These are phyloP conservation scores for Talaromyces trachyspermus DNA, from an alignment of 495 filamentous ascomycete species.

Conservation along the genomic window DNA sequence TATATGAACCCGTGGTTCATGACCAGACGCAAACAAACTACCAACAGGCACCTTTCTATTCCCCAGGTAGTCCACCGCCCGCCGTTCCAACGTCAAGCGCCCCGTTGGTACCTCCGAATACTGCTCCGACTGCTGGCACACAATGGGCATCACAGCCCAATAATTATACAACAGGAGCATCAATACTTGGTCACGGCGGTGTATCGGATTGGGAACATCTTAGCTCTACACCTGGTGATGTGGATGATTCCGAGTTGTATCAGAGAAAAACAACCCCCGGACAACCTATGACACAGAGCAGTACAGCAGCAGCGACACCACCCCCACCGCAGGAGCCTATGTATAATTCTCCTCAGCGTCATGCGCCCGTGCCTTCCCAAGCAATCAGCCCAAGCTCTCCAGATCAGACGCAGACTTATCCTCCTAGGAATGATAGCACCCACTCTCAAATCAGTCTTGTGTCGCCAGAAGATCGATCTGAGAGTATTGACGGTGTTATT, in stretches of 20 bases:
- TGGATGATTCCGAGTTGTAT: constrained; percentile 18
- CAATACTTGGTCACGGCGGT: constrained; percentile 44
- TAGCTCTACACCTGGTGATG: constrained; percentile 22
- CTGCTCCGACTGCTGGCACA: background rate
- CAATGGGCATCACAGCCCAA: background rate
- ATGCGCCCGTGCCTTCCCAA: background rate
- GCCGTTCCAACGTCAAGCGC: background rate
- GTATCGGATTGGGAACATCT: constrained; percentile 59
- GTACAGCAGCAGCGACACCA: constrained; percentile 3
- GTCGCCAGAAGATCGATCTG: constrained; percentile 20
- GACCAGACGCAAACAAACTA: background rate
- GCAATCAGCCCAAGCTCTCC: background rate
- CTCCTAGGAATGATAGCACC: constrained; percentile 22
- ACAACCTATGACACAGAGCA: background rate
- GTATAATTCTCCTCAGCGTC: background rate
- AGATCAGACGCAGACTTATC: constrained; percentile 5
- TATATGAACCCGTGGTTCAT: background rate
- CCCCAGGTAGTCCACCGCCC: constrained; percentile 5
- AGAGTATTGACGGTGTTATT: constrained; percentile 39
- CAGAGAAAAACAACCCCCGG: background rate
- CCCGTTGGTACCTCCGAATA: background rate
- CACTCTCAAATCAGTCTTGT: constrained; percentile 17
- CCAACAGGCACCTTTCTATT: constrained; percentile 1
- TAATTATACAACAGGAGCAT: constrained; percentile 19
- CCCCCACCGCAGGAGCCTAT: constrained; percentile 24